Conservation (phyloP, 306 rosid species). For the Morella rubra region DNA sequence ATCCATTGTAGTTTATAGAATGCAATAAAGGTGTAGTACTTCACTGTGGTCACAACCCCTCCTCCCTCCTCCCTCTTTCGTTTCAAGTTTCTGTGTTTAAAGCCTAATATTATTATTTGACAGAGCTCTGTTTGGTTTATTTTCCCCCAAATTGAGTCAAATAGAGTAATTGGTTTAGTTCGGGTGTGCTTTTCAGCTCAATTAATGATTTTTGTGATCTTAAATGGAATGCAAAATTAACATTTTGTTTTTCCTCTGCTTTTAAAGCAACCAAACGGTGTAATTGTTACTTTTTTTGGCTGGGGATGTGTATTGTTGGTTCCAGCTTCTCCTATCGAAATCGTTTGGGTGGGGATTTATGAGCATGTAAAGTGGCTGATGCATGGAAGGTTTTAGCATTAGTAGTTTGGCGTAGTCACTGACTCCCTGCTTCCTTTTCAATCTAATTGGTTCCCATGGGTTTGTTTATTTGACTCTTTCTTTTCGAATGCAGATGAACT, state of each 20-base stretch:
- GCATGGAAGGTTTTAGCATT: neutral
- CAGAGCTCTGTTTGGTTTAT: constrained; percentile 4
- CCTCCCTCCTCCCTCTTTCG: neutral
- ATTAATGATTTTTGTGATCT: neutral
- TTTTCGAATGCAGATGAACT: constrained; percentile 42
- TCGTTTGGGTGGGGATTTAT: neutral
- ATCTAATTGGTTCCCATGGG: neutral
- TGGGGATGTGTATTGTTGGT: neutral
- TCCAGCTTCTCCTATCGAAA: constrained; percentile 1
- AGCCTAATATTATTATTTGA: neutral
- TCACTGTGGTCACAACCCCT: neutral
- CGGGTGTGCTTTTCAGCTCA: neutral
- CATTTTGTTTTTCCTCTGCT: neutral
- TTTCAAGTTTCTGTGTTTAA: neutral
- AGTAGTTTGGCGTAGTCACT: neutral
- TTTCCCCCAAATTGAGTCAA: neutral
- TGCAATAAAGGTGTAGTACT: no score
- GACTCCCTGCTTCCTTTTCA: neutral
- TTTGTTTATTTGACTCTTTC: constrained; percentile 24
- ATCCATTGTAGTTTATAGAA: constrained; percentile 14
- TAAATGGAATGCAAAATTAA: neutral
- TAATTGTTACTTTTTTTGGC: neutral
- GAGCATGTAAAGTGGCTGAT: neutral
- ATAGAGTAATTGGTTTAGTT: neutral
- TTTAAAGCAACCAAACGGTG: neutral